Conservation (phyloP, 2,329 filamentous ascomycete species). For the Colletotrichum phormii region DNA sequence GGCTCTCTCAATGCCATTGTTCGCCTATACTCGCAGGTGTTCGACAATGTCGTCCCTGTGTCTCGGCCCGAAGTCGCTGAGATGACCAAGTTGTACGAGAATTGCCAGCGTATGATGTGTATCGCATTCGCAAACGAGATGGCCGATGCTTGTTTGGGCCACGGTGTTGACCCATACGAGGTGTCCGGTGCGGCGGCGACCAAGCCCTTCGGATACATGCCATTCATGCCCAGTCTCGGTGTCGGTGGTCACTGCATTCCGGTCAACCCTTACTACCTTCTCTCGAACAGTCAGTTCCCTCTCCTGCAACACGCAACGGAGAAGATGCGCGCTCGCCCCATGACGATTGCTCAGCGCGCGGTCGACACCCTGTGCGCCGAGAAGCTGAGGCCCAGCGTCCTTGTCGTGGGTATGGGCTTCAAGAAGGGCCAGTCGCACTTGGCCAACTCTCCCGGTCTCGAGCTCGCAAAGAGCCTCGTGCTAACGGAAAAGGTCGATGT, state of each 20-base stretch:
- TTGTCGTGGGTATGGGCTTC: constrained; percentile 62
- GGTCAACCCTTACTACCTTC: constrained; percentile 65
- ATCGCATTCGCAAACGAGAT: constrained; percentile 69
- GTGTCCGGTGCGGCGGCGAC: constrained; percentile 60
- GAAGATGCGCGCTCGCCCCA: constrained; percentile 56
- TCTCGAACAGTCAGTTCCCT: constrained; percentile 60
- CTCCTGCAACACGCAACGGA: constrained; percentile 57
- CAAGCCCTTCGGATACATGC: constrained; percentile 65
- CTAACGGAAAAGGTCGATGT: constrained; percentile 53
- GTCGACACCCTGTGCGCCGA: constrained; percentile 45
- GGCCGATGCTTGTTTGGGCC: constrained; percentile 61
- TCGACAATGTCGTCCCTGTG: constrained; percentile 60
- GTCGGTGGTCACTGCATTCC: constrained; percentile 69
- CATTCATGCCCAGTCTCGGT: constrained; percentile 59
- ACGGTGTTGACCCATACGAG: constrained; percentile 62
- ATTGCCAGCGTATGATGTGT: constrained; percentile 66
- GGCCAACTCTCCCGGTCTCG: constrained; percentile 59
- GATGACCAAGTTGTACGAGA: constrained; percentile 70
- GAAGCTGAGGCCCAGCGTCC: constrained; percentile 44
- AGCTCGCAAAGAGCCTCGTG: constrained; percentile 52
- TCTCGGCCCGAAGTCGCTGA: constrained; percentile 66
- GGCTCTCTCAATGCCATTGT: constrained; percentile 58
- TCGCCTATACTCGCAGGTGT: constrained; percentile 58
- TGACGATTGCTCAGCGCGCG: constrained; percentile 49
- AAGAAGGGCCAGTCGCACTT: constrained; percentile 61